Evolutionary conservation across 202 grass and related monocot species (phyloP).

Genomic region (Dendrocalamus latiflorus): DNA sequence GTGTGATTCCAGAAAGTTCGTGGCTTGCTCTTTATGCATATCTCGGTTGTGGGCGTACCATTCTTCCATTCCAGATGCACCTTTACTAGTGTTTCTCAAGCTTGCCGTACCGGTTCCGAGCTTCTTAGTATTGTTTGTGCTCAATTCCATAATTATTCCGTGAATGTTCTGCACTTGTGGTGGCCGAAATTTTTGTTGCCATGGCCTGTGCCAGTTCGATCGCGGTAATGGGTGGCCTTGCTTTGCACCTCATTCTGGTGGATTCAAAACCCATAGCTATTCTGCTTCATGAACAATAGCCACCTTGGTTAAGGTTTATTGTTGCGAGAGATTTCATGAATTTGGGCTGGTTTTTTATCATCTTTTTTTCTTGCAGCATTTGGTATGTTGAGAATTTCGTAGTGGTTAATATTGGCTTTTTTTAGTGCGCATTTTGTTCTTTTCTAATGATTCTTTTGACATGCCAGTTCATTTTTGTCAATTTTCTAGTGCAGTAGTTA

Average conservation of each 20-base stretch:
- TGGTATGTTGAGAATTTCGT: neutral
- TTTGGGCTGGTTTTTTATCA: neutral
- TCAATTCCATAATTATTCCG: neutral
- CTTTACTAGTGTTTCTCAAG: neutral
- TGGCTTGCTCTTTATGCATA: neutral
- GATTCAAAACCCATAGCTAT: neutral
- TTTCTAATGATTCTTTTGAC: neutral
- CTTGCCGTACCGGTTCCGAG: neutral
- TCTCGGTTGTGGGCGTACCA: neutral
- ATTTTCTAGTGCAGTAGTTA: neutral
- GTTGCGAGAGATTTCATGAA: neutral
- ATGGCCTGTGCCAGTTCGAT: neutral
- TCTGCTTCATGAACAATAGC: neutral
- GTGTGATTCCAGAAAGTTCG: neutral
- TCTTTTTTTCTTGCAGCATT: neutral
- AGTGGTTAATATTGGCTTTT: neutral
- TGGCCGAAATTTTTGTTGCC: neutral
- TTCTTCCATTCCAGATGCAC: neutral
- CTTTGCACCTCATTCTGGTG: neutral
- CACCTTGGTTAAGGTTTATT: neutral
- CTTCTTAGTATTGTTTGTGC: neutral
- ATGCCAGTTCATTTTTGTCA: neutral
- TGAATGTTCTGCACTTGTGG: neutral
- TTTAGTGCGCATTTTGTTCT: neutral
- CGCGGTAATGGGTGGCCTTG: neutral